phyloP scores from a whole-genome alignment of 495 filamentous ascomycete species.

The Neurospora pannonica region DNA sequence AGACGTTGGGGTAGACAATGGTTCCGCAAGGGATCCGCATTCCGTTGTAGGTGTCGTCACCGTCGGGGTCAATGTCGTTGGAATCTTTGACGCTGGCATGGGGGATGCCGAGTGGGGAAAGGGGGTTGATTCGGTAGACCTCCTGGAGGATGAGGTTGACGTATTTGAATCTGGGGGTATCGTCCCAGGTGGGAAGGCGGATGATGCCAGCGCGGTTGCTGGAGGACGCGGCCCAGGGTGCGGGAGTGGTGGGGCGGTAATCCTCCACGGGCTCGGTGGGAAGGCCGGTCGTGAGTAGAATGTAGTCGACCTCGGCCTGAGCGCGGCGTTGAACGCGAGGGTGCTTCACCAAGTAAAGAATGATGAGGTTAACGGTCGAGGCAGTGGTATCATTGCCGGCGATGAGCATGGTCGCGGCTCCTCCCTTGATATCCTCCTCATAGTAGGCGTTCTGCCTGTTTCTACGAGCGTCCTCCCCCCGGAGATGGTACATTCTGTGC shows the following conservation, averaged over 20 bases:
- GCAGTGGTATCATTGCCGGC: constrained; percentile 41
- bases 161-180: constrained; percentile 44
- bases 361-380: constrained; percentile 29
- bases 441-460: constrained; percentile 26
- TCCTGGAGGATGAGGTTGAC: constrained; percentile 45
- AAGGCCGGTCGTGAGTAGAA: constrained; percentile 9
- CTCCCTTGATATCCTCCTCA: constrained; percentile 39
- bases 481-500: not conserved
- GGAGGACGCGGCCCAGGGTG: not conserved
- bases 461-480: not conserved
- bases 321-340: constrained; percentile 41
- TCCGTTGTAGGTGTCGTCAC: constrained; percentile 44
- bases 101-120: constrained; percentile 50
- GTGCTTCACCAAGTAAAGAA: constrained; percentile 35
- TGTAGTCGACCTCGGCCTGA: constrained; percentile 48
- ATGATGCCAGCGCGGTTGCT: constrained; percentile 24
- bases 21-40: constrained; percentile 41
- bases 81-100: constrained; percentile 32
- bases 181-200: constrained; percentile 40
- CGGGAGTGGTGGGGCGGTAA: not conserved
- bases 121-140: constrained; percentile 51
- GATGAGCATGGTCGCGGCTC: constrained; percentile 39
- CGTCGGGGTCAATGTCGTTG: not conserved
- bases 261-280: not conserved
- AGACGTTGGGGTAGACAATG: constrained; percentile 36